These are phyloP conservation scores for Leccinum griseonigrum DNA, from an alignment of 1,284 basidiomycete species.

Conservation along the genomic window DNA sequence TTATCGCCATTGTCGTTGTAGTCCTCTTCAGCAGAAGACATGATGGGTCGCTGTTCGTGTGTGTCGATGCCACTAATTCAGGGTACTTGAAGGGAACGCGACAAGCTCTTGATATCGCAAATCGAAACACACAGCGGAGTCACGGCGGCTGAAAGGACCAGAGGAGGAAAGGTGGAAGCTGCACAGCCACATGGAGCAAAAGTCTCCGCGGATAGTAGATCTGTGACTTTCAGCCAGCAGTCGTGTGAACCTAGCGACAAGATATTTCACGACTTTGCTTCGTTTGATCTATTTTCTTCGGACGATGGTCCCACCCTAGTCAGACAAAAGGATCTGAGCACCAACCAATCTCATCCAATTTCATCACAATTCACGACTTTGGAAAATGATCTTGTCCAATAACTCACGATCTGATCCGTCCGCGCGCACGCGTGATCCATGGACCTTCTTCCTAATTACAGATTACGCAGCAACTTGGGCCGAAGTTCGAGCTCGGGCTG, in stretches of 20 bases:
- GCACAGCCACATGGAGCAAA: neutral
- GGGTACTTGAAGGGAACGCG: neutral
- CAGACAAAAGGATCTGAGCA: neutral
- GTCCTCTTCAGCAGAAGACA: conserved; percentile 39
- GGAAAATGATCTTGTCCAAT: neutral
- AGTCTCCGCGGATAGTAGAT: neutral
- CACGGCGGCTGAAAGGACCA: neutral
- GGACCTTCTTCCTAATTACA: neutral
- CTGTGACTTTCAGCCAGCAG: neutral
- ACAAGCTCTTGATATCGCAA: neutral
- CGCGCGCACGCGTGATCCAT: neutral
- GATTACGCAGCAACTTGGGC: neutral
- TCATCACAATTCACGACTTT: neutral
- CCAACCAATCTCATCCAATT: neutral
- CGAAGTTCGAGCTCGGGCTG: neutral
- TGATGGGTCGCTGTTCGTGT: neutral
- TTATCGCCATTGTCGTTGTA: conserved; percentile 33
- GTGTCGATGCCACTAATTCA: neutral
- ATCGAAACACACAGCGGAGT: neutral
- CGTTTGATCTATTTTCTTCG: no score
- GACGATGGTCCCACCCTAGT: neutral
- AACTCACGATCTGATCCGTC: neutral
- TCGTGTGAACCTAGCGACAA: neutral
- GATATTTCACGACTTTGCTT: neutral
- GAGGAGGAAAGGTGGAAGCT: neutral